Base-by-base conservation (phyloP, 176 grass and related monocot genomes). In the Musa schizocarpa region DNA sequence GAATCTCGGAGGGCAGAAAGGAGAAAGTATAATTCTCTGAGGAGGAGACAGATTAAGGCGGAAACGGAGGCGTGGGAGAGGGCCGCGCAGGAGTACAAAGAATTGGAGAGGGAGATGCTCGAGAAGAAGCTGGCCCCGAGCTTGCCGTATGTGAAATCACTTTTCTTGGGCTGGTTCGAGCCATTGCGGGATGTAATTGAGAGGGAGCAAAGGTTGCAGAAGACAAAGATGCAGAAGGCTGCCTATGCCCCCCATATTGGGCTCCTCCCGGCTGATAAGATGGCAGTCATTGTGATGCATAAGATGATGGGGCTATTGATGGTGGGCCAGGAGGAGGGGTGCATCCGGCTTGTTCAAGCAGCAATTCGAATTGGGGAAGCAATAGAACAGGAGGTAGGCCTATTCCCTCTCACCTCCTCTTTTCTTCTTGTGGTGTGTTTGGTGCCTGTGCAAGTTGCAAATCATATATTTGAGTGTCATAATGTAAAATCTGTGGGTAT, bases 161-260 rank as follows among this genome's bases (percentile, higher is more conserved):
- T 98, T 10, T 91, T 88, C 66, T 84, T 98, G 50, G 85, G 90
- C 11, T 98, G 94, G 94, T 98, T 98, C 43, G 94, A 98, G 94
- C 94, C 90, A 1, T 71, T 98, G 64, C 80, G 84, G 29, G 90
- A 98, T 55, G 86, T 88, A 71, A 84, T 98, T 78, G 86, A 87
- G 78, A 69, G 76, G 52, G 94, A 98, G 50, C 88, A 89, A 76
- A 77, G 82, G 20, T 61, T 83, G 74, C 90, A 93, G 85, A 86
- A 77, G 12, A 19, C 57, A 4, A 91, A 87, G 72, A 79, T 78
- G 54, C 80, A 86, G 63, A 91, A 93, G 86, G 85, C 89, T 29
- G 86, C 85, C 48, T 85, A 93, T 50, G 90, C 87, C 34, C 69
- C 73, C 34, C 88, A 93, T 72, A 85, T 98, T 65, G 80, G 89